These are phyloP conservation scores for Chrysanthemum seticuspe DNA, from an alignment of 129 eudicot species.

Conservation along the genomic window DNA sequence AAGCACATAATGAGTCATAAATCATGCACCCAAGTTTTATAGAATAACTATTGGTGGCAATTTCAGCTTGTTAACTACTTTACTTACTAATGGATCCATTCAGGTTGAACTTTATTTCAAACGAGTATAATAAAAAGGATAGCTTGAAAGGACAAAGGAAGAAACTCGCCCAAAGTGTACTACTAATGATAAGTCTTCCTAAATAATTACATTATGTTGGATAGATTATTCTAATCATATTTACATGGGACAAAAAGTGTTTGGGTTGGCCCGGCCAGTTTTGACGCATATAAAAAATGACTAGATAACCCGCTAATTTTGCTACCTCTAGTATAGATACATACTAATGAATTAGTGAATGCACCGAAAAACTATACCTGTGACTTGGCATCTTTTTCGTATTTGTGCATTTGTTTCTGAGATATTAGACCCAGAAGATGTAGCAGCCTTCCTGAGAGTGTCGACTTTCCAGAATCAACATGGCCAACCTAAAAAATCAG, in stretches of 20 bases:
- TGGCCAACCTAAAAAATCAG: constrained; percentile 76
- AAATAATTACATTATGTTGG: not conserved
- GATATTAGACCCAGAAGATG: constrained; percentile 86
- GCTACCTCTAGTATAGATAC: not conserved
- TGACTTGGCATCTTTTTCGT: constrained; percentile 82
- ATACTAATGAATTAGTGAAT: not conserved
- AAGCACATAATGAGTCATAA: constrained; percentile 13
- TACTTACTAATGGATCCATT: not conserved
- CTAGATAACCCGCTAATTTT: not conserved
- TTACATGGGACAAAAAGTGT: not conserved
- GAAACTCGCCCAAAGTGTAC: not conserved
- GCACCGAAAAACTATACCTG: constrained; percentile 44
- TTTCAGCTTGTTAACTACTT: not conserved
- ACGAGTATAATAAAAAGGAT: not conserved
- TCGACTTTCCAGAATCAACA: constrained; percentile 98
- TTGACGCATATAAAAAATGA: not conserved
- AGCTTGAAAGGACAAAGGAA: not conserved
- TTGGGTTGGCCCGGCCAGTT: not conserved
- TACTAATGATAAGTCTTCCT: not conserved
- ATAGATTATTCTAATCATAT: too few relatives aligned
- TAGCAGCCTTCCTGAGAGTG: constrained; percentile 93
- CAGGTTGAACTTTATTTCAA: constrained; percentile 1
- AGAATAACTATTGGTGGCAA: not conserved
- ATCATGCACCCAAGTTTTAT: constrained; percentile 8
- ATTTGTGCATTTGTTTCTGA: constrained; percentile 87